Percentiles rank a stretch among this genome's conserved stretches.
Conservation (phyloP, 768 basidiomycete species). For the Tremella yokohamensis region DNA sequence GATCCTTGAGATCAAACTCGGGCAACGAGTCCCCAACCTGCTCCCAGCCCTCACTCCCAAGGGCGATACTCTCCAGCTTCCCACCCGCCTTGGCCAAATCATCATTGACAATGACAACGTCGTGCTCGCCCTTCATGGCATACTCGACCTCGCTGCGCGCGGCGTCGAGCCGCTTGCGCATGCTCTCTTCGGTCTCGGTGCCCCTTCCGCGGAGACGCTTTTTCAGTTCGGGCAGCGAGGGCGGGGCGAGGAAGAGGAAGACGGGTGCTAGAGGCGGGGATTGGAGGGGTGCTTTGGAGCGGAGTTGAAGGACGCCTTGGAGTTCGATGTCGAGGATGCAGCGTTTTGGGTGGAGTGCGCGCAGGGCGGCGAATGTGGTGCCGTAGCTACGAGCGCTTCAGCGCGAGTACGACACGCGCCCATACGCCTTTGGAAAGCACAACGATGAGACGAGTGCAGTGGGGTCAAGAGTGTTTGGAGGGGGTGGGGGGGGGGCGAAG, state of each 20-base stretch:
- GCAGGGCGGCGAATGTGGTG: slow-evolving; percentile 76
- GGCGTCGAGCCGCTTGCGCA: slow-evolving; percentile 70
- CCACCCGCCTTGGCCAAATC: slow-evolving; percentile 77
- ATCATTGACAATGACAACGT: slow-evolving; percentile 85
- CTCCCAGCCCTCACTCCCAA: slow-evolving; percentile 68
- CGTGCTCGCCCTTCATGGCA: slow-evolving; percentile 72
- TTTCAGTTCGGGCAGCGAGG: slow-evolving; percentile 67
- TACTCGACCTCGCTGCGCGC: slow-evolving; percentile 78
- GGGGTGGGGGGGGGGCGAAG: not conserved
- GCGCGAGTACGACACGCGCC: not conserved
- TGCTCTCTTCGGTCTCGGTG: slow-evolving; percentile 71
- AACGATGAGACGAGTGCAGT: not conserved
- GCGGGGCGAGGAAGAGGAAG: slow-evolving; percentile 89
- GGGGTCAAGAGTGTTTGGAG: not conserved
- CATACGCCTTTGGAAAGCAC: not conserved
- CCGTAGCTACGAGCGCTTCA: slow-evolving; percentile 63
- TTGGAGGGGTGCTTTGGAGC: slow-evolving; percentile 57
- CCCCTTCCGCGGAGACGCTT: slow-evolving; percentile 71
- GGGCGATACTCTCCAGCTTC: slow-evolving; percentile 70
- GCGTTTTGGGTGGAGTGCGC: slow-evolving; percentile 67
- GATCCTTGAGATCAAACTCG: slow-evolving; percentile 43
- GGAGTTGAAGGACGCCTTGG: slow-evolving; percentile 93
- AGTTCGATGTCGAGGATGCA: slow-evolving; percentile 96
- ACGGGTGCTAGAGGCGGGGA: slow-evolving; percentile 66
- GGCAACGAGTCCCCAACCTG: slow-evolving; percentile 66